These are phyloP conservation scores for Tricholoma bakamatsutake DNA, from an alignment of 768 basidiomycete species.

Conservation along the genomic window DNA sequence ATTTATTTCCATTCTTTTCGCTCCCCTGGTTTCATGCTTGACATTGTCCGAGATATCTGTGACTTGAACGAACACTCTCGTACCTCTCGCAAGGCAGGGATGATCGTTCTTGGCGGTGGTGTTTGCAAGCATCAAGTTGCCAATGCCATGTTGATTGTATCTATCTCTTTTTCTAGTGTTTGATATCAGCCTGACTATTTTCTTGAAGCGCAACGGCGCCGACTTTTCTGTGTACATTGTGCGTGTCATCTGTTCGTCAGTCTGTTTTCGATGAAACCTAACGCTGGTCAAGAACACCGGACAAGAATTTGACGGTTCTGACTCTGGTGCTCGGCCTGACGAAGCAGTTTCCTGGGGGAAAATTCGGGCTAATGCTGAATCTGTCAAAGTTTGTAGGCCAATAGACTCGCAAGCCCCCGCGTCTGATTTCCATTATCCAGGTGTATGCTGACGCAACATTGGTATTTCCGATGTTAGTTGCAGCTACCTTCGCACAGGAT, in stretches of 20 bases:
- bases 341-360: constrained; percentile 99
- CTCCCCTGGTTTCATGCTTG: constrained; percentile 76
- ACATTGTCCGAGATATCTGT: constrained; percentile 94
- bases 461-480: constrained; percentile 92
- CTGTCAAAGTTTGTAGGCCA: constrained; percentile 60
- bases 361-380: constrained; percentile 79
- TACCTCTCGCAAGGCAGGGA: constrained; percentile 88
- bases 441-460: constrained; percentile 97
- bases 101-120: constrained; percentile 97
- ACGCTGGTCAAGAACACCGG: constrained; percentile 74
- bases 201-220: constrained; percentile 84
- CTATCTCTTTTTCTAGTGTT: constrained; percentile 13
- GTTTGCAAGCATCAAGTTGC: constrained; percentile 99
- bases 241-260: constrained; percentile 19
- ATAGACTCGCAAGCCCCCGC: background rate
- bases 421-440: constrained; percentile 22
- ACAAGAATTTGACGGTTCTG: constrained; percentile 98
- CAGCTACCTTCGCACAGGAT: constrained; percentile 81
- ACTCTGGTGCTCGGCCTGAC: constrained; percentile 94
- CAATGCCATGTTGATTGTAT: constrained; percentile 98
- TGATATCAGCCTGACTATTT: constrained; percentile 5
- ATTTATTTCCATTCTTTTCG: constrained; percentile 98
- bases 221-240: constrained; percentile 97
- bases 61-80: constrained; percentile 85
- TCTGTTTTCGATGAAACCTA: background rate